Evolutionary conservation across 768 basidiomycete genomes (phyloP).

Genomic region (Phaffia tasmanica): DNA sequence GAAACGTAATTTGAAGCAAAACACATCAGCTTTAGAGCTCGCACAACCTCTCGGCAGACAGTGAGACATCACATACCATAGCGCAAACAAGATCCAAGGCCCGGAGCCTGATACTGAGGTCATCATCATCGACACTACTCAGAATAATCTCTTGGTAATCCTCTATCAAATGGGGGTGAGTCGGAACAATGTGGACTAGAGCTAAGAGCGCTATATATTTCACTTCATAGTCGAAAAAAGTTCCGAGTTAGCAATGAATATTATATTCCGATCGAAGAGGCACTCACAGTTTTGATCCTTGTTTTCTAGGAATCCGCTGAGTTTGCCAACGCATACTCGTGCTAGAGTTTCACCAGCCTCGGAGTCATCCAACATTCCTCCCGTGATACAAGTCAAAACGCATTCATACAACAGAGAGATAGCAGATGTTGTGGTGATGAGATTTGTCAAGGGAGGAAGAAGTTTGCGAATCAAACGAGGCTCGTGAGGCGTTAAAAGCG

Average conservation of each 20-base stretch:
- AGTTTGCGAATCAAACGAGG: constrained; percentile 89
- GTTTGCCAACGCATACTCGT: constrained; percentile 77
- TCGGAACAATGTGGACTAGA: constrained; percentile 88
- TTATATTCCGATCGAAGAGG: background rate
- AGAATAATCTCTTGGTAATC: constrained; percentile 88
- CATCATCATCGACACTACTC: constrained; percentile 76
- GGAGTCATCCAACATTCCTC: constrained; percentile 75
- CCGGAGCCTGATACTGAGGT: constrained; percentile 91
- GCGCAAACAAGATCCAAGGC: constrained; percentile 86
- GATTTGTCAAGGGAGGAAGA: constrained; percentile 81
- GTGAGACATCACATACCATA: constrained; percentile 51
- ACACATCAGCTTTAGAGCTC: background rate
- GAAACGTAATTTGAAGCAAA: background rate
- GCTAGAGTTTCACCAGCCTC: constrained; percentile 67
- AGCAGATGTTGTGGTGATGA: constrained; percentile 89
- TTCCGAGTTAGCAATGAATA: background rate
- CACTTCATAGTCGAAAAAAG: constrained; percentile 47
- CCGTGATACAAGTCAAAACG: constrained; percentile 93
- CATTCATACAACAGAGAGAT: constrained; percentile 96
- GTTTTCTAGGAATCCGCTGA: constrained; percentile 83
- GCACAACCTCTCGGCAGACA: background rate
- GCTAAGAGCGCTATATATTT: constrained; percentile 94
- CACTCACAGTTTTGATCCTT: constrained; percentile 84
- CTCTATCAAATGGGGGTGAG: constrained; percentile 76
- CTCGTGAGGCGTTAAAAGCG: constrained; percentile 79